These are phyloP conservation scores for Teunomyces panamensis DNA, from an alignment of 805 yeast species.

Conservation along the genomic window DNA sequence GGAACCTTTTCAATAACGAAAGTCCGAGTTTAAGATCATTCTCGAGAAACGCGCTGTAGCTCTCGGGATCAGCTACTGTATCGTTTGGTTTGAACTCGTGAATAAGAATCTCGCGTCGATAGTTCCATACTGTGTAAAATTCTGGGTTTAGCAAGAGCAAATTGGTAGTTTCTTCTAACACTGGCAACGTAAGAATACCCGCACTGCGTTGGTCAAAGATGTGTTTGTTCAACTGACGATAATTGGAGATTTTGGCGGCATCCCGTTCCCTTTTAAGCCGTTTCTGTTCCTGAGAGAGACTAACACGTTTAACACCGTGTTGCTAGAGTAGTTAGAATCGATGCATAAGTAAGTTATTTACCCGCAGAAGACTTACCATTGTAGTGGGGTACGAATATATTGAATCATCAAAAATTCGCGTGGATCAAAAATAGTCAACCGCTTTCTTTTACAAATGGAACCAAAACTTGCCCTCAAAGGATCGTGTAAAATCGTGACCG, in stretches of 20 bases:
- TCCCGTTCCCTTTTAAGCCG: slow-evolving; percentile 55
- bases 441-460: not conserved
- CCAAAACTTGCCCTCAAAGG: slow-evolving; percentile 66
- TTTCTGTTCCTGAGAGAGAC: slow-evolving; percentile 54
- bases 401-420: not conserved
- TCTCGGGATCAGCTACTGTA: slow-evolving; percentile 4
- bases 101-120: slow-evolving; percentile 66
- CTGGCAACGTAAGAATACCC: slow-evolving; percentile 17
- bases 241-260: slow-evolving; percentile 54
- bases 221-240: slow-evolving; percentile 43
- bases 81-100: slow-evolving; percentile 21
- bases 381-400: not conserved
- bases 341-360: no score
- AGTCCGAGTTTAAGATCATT: slow-evolving; percentile 63
- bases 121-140: slow-evolving; percentile 87
- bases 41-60: slow-evolving; percentile 34
- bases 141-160: slow-evolving; percentile 76
- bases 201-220: slow-evolving; percentile 35
- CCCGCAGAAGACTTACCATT: not conserved
- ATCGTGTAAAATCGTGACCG: slow-evolving; percentile 74
- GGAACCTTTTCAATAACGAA: slow-evolving; percentile 57
- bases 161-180: slow-evolving; percentile 53
- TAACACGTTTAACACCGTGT: slow-evolving; percentile 73
- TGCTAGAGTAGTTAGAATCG: slow-evolving; percentile 20
- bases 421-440: not conserved